Evolutionary conservation across 495 filamentous ascomycete species (phyloP).

Genomic region (Amphirosellinia nigrospora): DNA sequence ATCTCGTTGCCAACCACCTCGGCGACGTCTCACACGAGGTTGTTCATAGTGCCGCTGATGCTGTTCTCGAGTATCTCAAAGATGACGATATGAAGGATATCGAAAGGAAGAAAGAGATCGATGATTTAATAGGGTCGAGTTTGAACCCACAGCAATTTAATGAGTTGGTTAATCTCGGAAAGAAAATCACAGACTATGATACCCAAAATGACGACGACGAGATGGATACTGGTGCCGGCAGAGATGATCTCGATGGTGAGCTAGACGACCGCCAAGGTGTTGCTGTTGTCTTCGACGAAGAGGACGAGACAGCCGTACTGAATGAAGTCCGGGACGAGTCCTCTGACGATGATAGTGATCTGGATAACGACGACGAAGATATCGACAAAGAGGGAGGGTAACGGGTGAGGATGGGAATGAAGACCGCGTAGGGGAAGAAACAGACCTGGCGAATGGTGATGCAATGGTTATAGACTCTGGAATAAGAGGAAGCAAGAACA

Average conservation of each 20-base stretch:
- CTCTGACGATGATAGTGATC: slow-evolving; percentile 73
- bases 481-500: slow-evolving; percentile 45
- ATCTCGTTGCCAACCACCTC: slow-evolving; percentile 83
- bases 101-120: slow-evolving; percentile 97
- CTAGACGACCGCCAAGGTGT: slow-evolving; percentile 95
- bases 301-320: slow-evolving; percentile 77
- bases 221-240: slow-evolving; percentile 69
- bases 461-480: slow-evolving; percentile 82
- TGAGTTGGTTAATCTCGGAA: slow-evolving; percentile 93
- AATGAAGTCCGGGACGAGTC: slow-evolving; percentile 85
- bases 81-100: slow-evolving; percentile 96
- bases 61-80: slow-evolving; percentile 87
- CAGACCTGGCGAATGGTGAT: slow-evolving; percentile 60
- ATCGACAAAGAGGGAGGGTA: slow-evolving; percentile 59
- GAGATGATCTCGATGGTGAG: slow-evolving; percentile 66
- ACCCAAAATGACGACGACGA: slow-evolving; percentile 95
- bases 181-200: slow-evolving; percentile 99
- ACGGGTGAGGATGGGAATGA: slow-evolving; percentile 60
- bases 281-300: slow-evolving; percentile 93
- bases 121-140: slow-evolving; percentile 83
- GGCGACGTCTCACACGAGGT: slow-evolving; percentile 93
- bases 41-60: slow-evolving; percentile 94
- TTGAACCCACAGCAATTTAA: slow-evolving; percentile 94
- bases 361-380: slow-evolving; percentile 69
- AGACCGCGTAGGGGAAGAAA: slow-evolving; percentile 58